Base-by-base conservation (phyloP, 116 monocot species). In the Dioscorea cayenensis region DNA sequence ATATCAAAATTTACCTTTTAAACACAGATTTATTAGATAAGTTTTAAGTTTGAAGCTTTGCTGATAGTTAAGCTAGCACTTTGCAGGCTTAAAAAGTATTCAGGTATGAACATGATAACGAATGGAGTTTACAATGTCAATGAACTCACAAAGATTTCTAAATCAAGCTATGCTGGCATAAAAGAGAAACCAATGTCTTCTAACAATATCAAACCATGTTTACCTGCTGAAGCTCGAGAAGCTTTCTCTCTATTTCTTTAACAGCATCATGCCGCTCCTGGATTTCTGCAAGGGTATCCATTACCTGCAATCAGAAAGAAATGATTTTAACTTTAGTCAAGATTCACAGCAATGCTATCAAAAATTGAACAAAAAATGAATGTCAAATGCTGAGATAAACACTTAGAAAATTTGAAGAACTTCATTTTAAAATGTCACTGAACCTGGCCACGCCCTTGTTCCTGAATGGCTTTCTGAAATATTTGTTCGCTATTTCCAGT, bases 401-500 rank as follows among this genome's bases (percentile, higher is more conserved):
- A 10, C 43, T 43, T 10, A 43, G 43, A 43, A 43, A 0, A 43
- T 12, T 43, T 43, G 8, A 43, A 43, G 43, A 43, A 43, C 0
- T 43, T 43, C 12, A 43, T 43, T 43, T 43, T 43, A 43, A 43
- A 43, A 43, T 43, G 43, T 43, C 12, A 10, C 12, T 10, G 18
- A 75, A 93, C 97, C 84, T 99, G 93, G 68, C 97, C 97, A 29
- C 93, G 88, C 20, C 96, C 95, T 78, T 91, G 95, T 62, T 87
- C 90, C 73, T 93, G 97, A 71, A 99, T 93, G 76, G 97, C 97
- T 75, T 78, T 85, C 77, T 99, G 84, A 76, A 99, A 90, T 72
- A 99, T 99, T 77, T 91, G 88, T 69, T 99, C 97, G 78, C 97
- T 89, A 32, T 89, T 78, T 60, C 97, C 97, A 13, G 93, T 99